Conservation (phyloP, 441 rosid species). For the Monsonia emarginata region DNA sequence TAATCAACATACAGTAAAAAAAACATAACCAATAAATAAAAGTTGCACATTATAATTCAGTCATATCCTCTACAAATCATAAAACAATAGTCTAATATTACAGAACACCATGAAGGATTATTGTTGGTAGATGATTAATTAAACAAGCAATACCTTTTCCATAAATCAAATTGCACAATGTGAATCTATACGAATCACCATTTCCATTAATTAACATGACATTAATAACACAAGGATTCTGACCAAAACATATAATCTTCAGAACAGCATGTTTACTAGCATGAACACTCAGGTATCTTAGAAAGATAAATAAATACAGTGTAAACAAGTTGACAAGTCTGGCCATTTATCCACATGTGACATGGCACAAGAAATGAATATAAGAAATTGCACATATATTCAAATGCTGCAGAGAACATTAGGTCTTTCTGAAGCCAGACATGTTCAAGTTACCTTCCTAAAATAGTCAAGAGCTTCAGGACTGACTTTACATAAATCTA, state of each 20-base stretch:
- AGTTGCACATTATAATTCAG: slow-evolving; percentile 5
- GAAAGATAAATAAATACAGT: neutral
- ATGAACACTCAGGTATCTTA: neutral
- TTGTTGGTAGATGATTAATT: neutral
- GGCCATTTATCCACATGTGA: neutral
- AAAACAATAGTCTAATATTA: neutral
- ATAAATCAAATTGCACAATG: slow-evolving; percentile 9
- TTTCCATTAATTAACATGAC: neutral
- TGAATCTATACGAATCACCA: neutral
- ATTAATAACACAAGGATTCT: neutral
- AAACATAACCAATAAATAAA: slow-evolving; percentile 12
- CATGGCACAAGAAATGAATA: neutral
- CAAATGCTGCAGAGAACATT: neutral
- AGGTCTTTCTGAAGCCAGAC: slow-evolving; percentile 6
- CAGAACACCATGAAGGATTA: neutral
- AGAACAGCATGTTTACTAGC: too few species aligned
- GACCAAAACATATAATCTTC: neutral
- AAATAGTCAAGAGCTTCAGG: slow-evolving; percentile 76
- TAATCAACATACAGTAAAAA: slow-evolving; percentile 8
- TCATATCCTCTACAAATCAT: slow-evolving; percentile 4
- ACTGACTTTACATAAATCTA: slow-evolving; percentile 77
- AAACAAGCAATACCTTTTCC: slow-evolving; percentile 10
- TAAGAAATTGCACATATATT: neutral
- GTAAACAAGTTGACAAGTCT: neutral
- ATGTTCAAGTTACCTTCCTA: slow-evolving; percentile 56